Base-by-base conservation (phyloP, 345 rosid species). In the Erodium maritimum region DNA sequence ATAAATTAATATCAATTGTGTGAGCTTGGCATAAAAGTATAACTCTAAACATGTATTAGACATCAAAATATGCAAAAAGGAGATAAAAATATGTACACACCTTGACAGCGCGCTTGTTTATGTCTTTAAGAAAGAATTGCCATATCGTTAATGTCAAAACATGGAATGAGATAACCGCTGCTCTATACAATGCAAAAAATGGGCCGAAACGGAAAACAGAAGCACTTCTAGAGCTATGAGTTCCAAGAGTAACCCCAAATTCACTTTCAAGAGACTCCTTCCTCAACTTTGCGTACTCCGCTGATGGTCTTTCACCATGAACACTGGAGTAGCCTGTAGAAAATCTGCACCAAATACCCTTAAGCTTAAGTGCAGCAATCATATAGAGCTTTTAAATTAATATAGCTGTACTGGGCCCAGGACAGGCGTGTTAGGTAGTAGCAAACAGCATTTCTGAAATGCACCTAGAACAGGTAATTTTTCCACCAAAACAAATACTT, bases 261-360 rank as follows among this genome's bases (percentile, higher is more conserved):
- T 93, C 86, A 59, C 82, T 85, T 75, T 89, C 99, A 51, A 93
- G 82, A n/a, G 96, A 89, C 72, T 93, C 95, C 84, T 84, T 89
- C 76, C 97, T 82, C 80, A 79, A 65, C 70, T 84, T 93, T 29
- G 96, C 96, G 61, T 89, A 90, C 69, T 87, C 85, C 12, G 77
- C 79, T 11, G 96, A 83, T 21, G 96, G 95, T 70, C 80, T 80
- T 71, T 71, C 91, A 24, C 90, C 95, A 58, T 93, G 96, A 62
- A 89, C 77, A 52, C 96, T 93, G 62, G 87, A 73, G 66, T 73
- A 81, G 11, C 70, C 71, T 1, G 79, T 80, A 5, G 84, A 85
- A 72, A 70, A 82, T 65, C 96, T 93, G 73, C 65, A 67, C 57
- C 45, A 62, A 61, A 13, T 23, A 19, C 61, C 60, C 45, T 19